These are phyloP conservation scores for Termitomyces sp. DNA, from an alignment of 768 basidiomycete genomes.

Conservation along the genomic window DNA sequence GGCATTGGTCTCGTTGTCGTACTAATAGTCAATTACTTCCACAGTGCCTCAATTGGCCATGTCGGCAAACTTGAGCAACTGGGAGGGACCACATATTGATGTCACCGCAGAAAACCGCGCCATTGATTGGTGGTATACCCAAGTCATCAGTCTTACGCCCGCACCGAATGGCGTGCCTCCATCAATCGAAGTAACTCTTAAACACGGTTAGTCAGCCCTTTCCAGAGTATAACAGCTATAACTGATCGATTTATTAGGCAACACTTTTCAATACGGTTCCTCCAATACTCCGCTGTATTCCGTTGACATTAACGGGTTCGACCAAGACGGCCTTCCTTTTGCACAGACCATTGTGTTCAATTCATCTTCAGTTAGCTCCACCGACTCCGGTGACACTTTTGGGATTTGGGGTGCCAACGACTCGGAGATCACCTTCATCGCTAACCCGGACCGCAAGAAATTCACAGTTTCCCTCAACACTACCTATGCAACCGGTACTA, in stretches of 20 bases:
- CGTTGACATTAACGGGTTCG: slow-evolving; percentile 15
- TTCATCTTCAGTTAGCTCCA: slow-evolving; percentile 4
- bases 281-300: slow-evolving; percentile 12
- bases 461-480: slow-evolving; percentile 12
- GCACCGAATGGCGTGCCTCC: slow-evolving; percentile 14
- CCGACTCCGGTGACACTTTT: slow-evolving; percentile 2
- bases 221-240: not conserved
- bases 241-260: slow-evolving; percentile 9
- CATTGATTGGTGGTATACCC: slow-evolving; percentile 18
- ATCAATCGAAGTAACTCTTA: slow-evolving; percentile 16
- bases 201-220: slow-evolving; percentile 10
- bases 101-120: slow-evolving; percentile 11
- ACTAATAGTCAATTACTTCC: not conserved
- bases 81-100: slow-evolving; percentile 17
- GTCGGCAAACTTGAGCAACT: slow-evolving; percentile 10
- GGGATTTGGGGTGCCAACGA: slow-evolving; percentile 14
- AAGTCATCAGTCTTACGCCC: slow-evolving; percentile 12
- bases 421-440: slow-evolving; percentile 4
- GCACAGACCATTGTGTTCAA: slow-evolving; percentile 11
- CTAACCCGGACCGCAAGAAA: slow-evolving; percentile 4
- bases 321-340: slow-evolving; percentile 13
- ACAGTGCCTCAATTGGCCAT: slow-evolving; percentile 19
- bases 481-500: slow-evolving; percentile 6
- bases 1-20: not conserved
- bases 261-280: slow-evolving; percentile 14